phyloP scores from a whole-genome alignment of 305 asterid species.

The Solanum chacoense region DNA sequence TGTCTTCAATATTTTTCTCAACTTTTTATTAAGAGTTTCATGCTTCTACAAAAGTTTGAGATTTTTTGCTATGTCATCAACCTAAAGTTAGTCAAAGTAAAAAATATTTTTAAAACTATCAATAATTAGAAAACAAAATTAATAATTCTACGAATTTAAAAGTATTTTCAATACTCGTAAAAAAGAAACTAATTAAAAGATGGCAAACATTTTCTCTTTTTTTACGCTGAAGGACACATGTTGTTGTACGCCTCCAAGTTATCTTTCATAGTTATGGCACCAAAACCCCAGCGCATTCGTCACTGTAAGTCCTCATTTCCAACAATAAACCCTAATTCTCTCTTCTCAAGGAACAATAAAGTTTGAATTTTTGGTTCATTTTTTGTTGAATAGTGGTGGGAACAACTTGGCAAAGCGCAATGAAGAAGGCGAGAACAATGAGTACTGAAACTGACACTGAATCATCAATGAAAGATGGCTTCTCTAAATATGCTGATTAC shows the following conservation, averaged over 20 bases:
- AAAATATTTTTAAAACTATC: no score
- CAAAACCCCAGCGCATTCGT: slow-evolving; percentile 39
- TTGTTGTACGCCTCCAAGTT: slow-evolving; percentile 24
- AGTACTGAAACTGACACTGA: slow-evolving; percentile 15
- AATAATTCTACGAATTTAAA: no score
- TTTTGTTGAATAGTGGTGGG: slow-evolving; percentile 47
- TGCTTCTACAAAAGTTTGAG: background rate
- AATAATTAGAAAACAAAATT: no score
- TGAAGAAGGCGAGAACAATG: slow-evolving; percentile 48
- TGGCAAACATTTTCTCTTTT: background rate
- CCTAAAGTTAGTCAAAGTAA: no score
- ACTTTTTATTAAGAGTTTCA: no score
- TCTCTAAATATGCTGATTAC: slow-evolving; percentile 54
- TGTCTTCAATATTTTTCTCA: no score
- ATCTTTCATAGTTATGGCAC: slow-evolving; percentile 25
- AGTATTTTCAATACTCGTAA: background rate
- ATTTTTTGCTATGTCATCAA: background rate
- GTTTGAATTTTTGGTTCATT: background rate
- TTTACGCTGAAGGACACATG: slow-evolving; percentile 14
- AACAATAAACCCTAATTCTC: background rate
- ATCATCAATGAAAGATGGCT: slow-evolving; percentile 51
- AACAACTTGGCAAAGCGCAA: slow-evolving; percentile 16
- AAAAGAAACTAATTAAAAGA: background rate
- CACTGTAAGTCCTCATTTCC: slow-evolving; percentile 22
- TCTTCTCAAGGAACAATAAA: background rate